Percentiles rank a stretch among this genome's conserved stretches.
phyloP scores from a whole-genome alignment of 441 rosid genomes.

The Macaranga tanarius region DNA sequence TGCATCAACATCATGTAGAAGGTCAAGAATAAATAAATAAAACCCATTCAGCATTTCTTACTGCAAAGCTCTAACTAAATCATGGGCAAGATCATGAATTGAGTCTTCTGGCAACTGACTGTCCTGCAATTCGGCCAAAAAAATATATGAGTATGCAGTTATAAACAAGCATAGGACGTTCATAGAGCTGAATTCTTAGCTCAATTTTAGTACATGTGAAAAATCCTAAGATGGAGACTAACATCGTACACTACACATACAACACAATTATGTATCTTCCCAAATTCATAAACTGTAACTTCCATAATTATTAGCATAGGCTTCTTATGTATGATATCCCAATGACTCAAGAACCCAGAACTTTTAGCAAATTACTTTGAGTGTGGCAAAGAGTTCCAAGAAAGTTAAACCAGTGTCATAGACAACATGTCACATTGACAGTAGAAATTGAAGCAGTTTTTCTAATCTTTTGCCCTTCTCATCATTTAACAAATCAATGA shows the following conservation, averaged over 20 bases:
- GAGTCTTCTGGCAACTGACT: conserved; percentile 90
- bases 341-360: no score
- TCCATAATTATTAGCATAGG: no score
- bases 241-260: not conserved
- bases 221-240: not conserved
- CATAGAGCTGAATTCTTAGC: not conserved
- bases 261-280: no score
- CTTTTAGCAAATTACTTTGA: no score
- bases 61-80: conserved; percentile 82
- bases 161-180: conserved; percentile 3
- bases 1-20: conserved; percentile 10
- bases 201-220: not conserved
- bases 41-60: conserved; percentile 38
- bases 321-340: no score
- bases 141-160: conserved; percentile 13
- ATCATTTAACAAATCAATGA: not conserved
- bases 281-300: no score
- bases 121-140: conserved; percentile 56
- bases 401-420: not conserved
- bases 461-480: not conserved
- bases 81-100: conserved; percentile 69
- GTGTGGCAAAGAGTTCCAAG: not conserved
- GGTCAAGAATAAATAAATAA: conserved; percentile 6
- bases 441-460: not conserved
- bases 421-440: not conserved